Evolutionary conservation across 768 basidiomycete genomes (phyloP).

Genomic region (Sistotremastrum suecicum): DNA sequence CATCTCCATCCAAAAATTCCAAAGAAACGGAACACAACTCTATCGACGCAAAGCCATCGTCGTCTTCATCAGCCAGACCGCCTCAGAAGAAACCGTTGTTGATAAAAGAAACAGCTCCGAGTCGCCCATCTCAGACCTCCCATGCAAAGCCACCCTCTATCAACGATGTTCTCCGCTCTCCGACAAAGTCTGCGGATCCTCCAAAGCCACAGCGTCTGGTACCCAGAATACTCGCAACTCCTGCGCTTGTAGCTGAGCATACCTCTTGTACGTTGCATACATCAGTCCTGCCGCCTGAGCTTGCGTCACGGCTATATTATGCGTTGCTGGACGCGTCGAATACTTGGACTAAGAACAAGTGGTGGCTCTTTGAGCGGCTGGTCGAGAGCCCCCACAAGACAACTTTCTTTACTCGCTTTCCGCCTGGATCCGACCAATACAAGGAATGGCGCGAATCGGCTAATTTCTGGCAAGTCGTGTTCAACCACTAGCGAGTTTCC

Average conservation of each 20-base stretch:
- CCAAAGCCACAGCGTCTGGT: slow-evolving; percentile 25
- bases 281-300: slow-evolving; percentile 54
- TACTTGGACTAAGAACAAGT: slow-evolving; percentile 59
- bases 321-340: slow-evolving; percentile 49
- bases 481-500: not conserved
- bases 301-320: slow-evolving; percentile 65
- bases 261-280: slow-evolving; percentile 65
- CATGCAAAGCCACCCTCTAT: not conserved
- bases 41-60: not conserved
- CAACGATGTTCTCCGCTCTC: slow-evolving; percentile 31
- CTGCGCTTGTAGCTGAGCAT: slow-evolving; percentile 50
- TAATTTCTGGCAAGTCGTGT: slow-evolving; percentile 45
- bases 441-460: slow-evolving; percentile 58
- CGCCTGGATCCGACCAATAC: slow-evolving; percentile 27
- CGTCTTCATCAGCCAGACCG: not conserved
- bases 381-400: slow-evolving; percentile 81
- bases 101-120: slow-evolving; percentile 6
- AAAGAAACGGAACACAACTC: slow-evolving; percentile 5
- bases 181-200: slow-evolving; percentile 22
- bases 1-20: slow-evolving; percentile 12
- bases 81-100: not conserved
- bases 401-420: slow-evolving; percentile 53
- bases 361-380: slow-evolving; percentile 73
- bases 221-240: slow-evolving; percentile 50
- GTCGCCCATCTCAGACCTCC: slow-evolving; percentile 5